These are phyloP conservation scores for Kodamaea suecica DNA, from an alignment of 1,139 yeast genomes.

Conservation along the genomic window DNA sequence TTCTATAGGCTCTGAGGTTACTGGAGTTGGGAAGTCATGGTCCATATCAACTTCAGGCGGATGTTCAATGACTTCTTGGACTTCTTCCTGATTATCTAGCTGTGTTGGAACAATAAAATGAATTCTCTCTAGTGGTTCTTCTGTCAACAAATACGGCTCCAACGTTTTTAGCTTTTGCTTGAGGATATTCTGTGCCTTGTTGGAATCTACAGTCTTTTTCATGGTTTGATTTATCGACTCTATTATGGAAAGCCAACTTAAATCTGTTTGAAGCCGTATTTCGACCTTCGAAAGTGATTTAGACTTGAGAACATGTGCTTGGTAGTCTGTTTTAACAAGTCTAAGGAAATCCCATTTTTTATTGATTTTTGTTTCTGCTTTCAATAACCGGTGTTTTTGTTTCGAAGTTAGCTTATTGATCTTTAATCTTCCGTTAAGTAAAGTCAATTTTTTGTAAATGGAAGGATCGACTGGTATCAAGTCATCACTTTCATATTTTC, in stretches of 20 bases:
- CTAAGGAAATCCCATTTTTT: slow-evolving; percentile 25
- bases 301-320: slow-evolving; percentile 18
- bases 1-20: too few species aligned
- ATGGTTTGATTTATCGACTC: slow-evolving; percentile 27
- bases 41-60: too few species aligned
- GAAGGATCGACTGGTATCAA: slow-evolving; percentile 27
- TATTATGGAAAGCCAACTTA: slow-evolving; percentile 27
- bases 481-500: slow-evolving; percentile 50
- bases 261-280: slow-evolving; percentile 9
- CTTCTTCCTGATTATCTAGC: not conserved
- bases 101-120: slow-evolving; percentile 18
- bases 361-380: slow-evolving; percentile 4
- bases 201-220: slow-evolving; percentile 30
- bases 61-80: too few species aligned
- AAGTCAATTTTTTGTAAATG: slow-evolving; percentile 9
- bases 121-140: slow-evolving; percentile 45
- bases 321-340: slow-evolving; percentile 30
- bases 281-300: slow-evolving; percentile 9
- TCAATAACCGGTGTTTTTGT: not conserved
- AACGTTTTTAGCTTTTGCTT: slow-evolving; percentile 33
- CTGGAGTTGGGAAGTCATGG: too few species aligned
- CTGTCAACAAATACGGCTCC: slow-evolving; percentile 53
- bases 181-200: slow-evolving; percentile 28
- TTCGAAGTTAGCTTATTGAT: not conserved
- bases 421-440: slow-evolving; percentile 6